phyloP scores from a whole-genome alignment of 2,329 filamentous ascomycete genomes.

The Plectosphaerella sp. region DNA sequence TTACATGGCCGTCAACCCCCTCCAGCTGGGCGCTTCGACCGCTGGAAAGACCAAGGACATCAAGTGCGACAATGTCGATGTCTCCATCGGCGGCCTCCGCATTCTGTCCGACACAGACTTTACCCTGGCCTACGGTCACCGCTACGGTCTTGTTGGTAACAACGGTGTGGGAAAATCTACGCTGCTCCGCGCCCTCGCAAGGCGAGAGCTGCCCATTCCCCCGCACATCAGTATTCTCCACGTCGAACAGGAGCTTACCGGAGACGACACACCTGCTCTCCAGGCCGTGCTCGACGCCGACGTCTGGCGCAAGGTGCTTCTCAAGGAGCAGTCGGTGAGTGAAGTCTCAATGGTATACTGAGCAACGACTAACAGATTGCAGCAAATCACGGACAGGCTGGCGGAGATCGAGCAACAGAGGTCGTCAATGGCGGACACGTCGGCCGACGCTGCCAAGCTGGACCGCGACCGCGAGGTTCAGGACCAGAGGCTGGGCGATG shows the following conservation, averaged over 20 bases:
- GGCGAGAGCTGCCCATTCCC: slow-evolving; percentile 90
- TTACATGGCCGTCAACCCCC: slow-evolving; percentile 98
- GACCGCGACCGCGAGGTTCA: slow-evolving; percentile 86
- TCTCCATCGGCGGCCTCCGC: slow-evolving; percentile 82
- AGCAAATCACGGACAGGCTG: slow-evolving; percentile 75
- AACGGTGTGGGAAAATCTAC: slow-evolving; percentile 99
- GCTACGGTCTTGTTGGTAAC: slow-evolving; percentile 96
- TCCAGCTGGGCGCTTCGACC: slow-evolving; percentile 71
- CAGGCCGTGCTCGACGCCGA: slow-evolving; percentile 96
- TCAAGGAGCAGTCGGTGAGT: slow-evolving; percentile 79
- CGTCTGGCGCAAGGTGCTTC: slow-evolving; percentile 94
- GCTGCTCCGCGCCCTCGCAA: slow-evolving; percentile 83
- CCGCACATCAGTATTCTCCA: slow-evolving; percentile 98
- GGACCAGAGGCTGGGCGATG: slow-evolving; percentile 84
- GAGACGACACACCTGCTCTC: slow-evolving; percentile 90
- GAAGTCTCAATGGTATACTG: too few species aligned
- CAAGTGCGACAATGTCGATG: slow-evolving; percentile 94
- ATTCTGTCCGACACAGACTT: slow-evolving; percentile 89
- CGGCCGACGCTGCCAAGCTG: slow-evolving; percentile 77
- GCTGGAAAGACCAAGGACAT: slow-evolving; percentile 96
- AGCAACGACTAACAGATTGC: slow-evolving; percentile 18
- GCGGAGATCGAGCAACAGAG: slow-evolving; percentile 74
- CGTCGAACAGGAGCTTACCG: slow-evolving; percentile 96
- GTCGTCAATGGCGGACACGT: slow-evolving; percentile 81
- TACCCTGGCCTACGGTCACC: slow-evolving; percentile 84